Base-by-base conservation (phyloP, 139 green algal genomes). In the Volvox reticuliferus region DNA sequence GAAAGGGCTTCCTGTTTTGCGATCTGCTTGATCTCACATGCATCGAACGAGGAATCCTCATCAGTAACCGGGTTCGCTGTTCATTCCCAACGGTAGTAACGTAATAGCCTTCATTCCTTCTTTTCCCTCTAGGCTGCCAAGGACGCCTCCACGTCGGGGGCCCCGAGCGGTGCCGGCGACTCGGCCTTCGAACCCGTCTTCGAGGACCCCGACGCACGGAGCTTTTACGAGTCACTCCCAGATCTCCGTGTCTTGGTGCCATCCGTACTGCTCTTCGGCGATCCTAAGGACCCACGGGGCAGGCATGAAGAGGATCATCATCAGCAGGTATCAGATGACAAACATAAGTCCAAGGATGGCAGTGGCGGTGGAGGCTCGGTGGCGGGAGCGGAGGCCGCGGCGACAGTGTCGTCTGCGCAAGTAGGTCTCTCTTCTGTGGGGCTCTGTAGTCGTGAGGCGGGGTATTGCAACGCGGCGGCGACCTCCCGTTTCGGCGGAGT, bases 171-270 rank as follows among this genome's bases (percentile, higher is more conserved):
- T 69, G 35, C 69, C 28, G 83, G 80, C 14, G 84, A 30, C 18
- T 82, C 88, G 12, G 82, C 91, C 5, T 28, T 50, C 28, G 91
- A 93, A 78, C 93, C 80, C 9, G 71, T 96, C 26, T 99, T 98
- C 94, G 97, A 99, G 73, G 98, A 99, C 89, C 95, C 97, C 32
- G 97, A 99, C 71, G 21, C 71, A 2, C 73, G 91, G 0, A 91
- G 93, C 0, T 99, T 99, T 55, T 99, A 99, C 89, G 93, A 98
- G 86, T 92, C 89, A 9, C 94, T 99, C 62, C 95, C 96, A 18
- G 96, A 99, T 83, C 88, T 89, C 3, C 85, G 85, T n/a, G 69
- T 44, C 13, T 84, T 98, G 26, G 96, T 99, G 63, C 98, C 98
- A 1, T 94, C 95, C 2, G 93, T 98, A 69, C 93, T 99, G 92